Base-by-base conservation (phyloP, 345 rosid genomes). In the Citrus hindsii region DNA sequence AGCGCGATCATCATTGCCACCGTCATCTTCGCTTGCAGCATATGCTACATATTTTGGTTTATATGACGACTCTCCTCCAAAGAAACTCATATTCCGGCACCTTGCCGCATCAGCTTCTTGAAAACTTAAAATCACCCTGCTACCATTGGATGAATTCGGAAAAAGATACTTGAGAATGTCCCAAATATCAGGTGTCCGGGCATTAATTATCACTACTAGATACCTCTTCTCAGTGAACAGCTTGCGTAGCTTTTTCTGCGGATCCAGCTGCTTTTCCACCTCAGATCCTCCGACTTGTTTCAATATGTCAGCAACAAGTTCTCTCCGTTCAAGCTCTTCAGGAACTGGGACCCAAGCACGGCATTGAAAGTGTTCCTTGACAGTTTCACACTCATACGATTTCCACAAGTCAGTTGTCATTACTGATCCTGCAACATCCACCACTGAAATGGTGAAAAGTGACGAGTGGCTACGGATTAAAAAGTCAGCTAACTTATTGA, bases 391-490 rank as follows among this genome's bases (percentile, higher is more conserved):
- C 30, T 68, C 53, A 0, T 38, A 68, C 25, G 6, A 38, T 28
- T 68, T 68, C 53, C 51, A 13, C 71, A 68, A 19, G 30, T 37
- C 19, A 42, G 55, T 9, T 68, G 51, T 68, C 53, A 14, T 38
- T 27, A 85, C 88, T 5, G 81, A 81, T 68, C 88, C 88, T 37
- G 73, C 78, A 60, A 5, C 42, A 38, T 88, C 88, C 18, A 69
- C 79, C 53, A 87, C 80, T 1, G 77, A 33, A 59, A 83, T 72
- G 12, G 69, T 24, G 68, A 65, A 75, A 78, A 2, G 22, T 1
- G 71, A 68, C 19, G 24, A 22, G 6, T 68, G 1, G 22, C 18
- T 2, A 2, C 1, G 27, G 27, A 56, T 37, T 14, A 76, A 1
- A 0, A 25, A 64, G 27, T 33, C 53, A 5, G 65, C 66, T 9